Base-by-base conservation (phyloP, 352 stramenopile genomes). In the Globisporangium yorkense region DNA sequence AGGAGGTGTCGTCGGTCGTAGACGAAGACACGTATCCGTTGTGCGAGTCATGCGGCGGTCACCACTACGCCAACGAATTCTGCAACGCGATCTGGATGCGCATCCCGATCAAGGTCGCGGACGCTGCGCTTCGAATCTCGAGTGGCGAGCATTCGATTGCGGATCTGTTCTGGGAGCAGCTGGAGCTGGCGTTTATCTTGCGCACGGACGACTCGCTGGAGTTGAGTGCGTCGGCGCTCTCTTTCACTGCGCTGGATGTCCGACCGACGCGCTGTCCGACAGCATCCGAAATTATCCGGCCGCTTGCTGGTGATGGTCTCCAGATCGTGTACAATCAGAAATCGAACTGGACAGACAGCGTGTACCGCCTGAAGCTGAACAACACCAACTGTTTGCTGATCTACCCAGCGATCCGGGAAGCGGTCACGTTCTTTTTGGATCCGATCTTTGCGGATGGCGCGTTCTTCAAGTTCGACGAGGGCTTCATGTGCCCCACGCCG, bases 181-280 rank as follows among this genome's bases (percentile, higher is more conserved):
- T 96, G 18, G 80, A 92, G 51, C 61, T 96, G 44, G 72, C 70
- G 8, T 89, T 96, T 59, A 83, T 71, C 7, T 67, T 94, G 51
- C 75, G 81, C 35, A 96, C 86, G 5, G 84, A 93, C 58, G 86
- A 96, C 64, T 90, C 79, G 5, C 43, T 96, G 31, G 84, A 93
- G 52, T 58, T 94, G 13, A 79, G 60, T 15, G 74, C 75, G 0
- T 87, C 77, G 12, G 67, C 80, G 2, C 68, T 88, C 18, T 81
- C 78, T 1, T 71, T 92, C 24, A 84, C 69, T 21, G 60, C 74
- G 4, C 68, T 89, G 4, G 84, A 94, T 62, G 79, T 89, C 16
- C 71, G 84, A 18, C 73, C 77, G 20, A 68, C 52, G 16, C 73
- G 72, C 46, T 81, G 76, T 57, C 59, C 78, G 41, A 66, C 72